Evolutionary conservation across 805 yeast species (phyloP).

Genomic region (Lipomyces sp.): DNA sequence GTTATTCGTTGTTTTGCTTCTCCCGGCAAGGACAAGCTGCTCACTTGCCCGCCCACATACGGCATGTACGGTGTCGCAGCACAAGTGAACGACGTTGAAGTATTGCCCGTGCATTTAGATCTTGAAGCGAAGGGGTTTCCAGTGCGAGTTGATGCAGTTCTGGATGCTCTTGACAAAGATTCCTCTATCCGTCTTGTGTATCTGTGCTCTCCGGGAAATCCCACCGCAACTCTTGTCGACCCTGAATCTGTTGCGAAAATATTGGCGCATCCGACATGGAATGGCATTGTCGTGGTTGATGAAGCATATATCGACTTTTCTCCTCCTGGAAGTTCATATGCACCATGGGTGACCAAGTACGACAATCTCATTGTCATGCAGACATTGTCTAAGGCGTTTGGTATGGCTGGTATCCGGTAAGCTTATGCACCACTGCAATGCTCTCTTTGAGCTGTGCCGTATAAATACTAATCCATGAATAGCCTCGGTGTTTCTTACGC

Average conservation of each 20-base stretch:
- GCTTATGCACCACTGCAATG: not conserved
- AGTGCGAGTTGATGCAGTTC: constrained; percentile 55
- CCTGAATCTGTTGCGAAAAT: constrained; percentile 49
- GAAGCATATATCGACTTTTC: constrained; percentile 94
- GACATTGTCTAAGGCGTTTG: constrained; percentile 91
- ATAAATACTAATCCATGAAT: not conserved
- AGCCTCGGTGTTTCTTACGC: constrained; percentile 75
- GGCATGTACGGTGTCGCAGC: constrained; percentile 97
- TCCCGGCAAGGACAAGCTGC: constrained; percentile 78
- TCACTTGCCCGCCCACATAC: constrained; percentile 92
- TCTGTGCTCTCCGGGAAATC: constrained; percentile 95
- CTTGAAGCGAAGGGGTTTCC: constrained; percentile 54
- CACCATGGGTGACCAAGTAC: constrained; percentile 74
- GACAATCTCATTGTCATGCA: constrained; percentile 86
- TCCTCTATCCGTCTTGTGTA: constrained; percentile 68
- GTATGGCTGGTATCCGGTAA: constrained; percentile 85
- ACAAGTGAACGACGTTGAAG: constrained; percentile 77
- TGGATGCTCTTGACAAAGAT: constrained; percentile 54
- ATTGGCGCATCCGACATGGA: constrained; percentile 51
- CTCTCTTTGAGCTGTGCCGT: not conserved
- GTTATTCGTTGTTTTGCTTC: constrained; percentile 76
- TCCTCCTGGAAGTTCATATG: constrained; percentile 60
- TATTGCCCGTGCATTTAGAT: constrained; percentile 70
- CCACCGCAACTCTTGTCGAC: constrained; percentile 70
- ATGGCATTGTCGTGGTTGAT: constrained; percentile 75